Conservation (phyloP, 257 asterid genomes). For the Catharanthus roseus region DNA sequence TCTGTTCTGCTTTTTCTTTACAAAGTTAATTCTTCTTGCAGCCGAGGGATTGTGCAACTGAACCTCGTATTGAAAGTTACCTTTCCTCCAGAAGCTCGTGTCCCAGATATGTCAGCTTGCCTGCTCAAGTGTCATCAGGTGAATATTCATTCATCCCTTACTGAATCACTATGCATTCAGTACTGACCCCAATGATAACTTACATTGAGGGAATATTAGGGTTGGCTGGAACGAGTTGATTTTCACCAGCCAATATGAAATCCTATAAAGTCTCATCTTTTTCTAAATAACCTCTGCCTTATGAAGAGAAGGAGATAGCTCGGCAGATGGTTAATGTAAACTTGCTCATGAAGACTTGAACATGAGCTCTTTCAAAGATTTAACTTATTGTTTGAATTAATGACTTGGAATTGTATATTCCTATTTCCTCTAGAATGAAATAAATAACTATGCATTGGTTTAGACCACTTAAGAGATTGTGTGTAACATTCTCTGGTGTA, state of each 20-base stretch:
- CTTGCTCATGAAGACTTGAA: background rate
- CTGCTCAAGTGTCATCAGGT: constrained; percentile 44
- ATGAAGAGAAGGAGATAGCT: background rate
- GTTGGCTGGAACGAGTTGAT: background rate
- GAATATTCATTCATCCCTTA: constrained; percentile 18
- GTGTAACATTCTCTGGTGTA: too few relatives aligned
- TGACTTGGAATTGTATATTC: background rate
- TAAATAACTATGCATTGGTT: too few relatives aligned
- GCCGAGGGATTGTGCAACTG: constrained; percentile 70
- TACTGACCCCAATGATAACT: background rate
- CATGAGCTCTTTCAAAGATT: background rate
- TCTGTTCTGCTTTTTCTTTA: constrained; percentile 8
- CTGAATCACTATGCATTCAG: background rate
- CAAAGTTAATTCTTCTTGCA: constrained; percentile 33
- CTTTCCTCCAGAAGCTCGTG: constrained; percentile 45
- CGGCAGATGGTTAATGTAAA: background rate
- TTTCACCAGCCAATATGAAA: background rate
- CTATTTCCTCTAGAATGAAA: background rate
- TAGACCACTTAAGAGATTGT: too few relatives aligned
- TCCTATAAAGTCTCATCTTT: background rate
- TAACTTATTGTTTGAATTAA: background rate
- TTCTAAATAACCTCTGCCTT: background rate
- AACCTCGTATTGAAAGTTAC: constrained; percentile 35
- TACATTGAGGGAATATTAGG: background rate
- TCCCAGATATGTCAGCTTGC: constrained; percentile 70